Conservation (phyloP, 805 yeast species). For the Zygotorulaspora danielsina region DNA sequence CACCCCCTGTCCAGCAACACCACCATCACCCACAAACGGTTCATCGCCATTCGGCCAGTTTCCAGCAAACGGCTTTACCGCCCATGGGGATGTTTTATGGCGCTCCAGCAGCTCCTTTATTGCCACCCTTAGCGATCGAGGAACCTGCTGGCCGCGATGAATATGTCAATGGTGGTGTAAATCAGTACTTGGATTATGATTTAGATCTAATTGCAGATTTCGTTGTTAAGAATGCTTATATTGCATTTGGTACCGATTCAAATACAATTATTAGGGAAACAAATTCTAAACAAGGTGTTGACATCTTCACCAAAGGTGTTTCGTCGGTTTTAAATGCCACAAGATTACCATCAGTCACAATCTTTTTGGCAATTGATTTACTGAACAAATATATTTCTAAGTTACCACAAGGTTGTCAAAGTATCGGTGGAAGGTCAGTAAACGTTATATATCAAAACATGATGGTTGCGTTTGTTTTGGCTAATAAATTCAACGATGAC, state of each 20-base stretch:
- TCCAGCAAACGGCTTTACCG: constrained; percentile 9
- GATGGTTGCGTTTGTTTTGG: constrained; percentile 68
- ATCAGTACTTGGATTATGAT: constrained; percentile 75
- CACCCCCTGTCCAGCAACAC: constrained; percentile 9
- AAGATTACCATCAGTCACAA: constrained; percentile 77
- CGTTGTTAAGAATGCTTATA: constrained; percentile 66
- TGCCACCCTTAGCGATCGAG: constrained; percentile 13
- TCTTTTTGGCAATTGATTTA: constrained; percentile 74
- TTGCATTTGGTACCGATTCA: constrained; percentile 51
- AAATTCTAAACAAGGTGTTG: constrained; percentile 18
- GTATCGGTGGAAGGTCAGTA: constrained; percentile 33
- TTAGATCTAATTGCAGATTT: constrained; percentile 74
- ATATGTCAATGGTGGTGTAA: constrained; percentile 62
- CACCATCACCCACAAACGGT: not conserved
- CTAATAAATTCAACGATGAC: constrained; percentile 94
- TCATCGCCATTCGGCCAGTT: constrained; percentile 9
- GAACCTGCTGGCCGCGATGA: constrained; percentile 17
- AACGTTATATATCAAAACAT: constrained; percentile 50
- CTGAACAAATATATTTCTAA: constrained; percentile 57
- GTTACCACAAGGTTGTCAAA: constrained; percentile 33
- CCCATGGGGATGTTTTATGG: constrained; percentile 13
- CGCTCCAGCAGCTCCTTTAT: constrained; percentile 11
- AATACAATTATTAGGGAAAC: constrained; percentile 18
- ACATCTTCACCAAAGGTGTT: constrained; percentile 53
- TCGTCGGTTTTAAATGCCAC: constrained; percentile 77